Conservation (phyloP, 169 alveolate genomes). For the Babesia sp. region DNA sequence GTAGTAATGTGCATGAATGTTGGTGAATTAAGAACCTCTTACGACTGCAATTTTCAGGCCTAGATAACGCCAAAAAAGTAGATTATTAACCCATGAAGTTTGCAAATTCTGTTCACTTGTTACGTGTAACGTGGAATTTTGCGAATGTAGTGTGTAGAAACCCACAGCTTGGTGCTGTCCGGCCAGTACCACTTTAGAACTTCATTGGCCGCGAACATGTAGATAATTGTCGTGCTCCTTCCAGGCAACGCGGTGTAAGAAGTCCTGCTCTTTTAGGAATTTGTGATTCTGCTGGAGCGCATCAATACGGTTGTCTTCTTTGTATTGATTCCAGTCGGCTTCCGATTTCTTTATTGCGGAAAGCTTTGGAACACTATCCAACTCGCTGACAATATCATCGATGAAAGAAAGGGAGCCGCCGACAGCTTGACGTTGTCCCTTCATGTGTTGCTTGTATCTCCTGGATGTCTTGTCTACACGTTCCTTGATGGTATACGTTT, state of each 20-base stretch:
- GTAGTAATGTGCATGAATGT: too few relatives aligned
- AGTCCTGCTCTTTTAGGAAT: conserved; percentile 58
- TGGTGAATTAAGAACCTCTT: too few relatives aligned
- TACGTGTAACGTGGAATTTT: too few relatives aligned
- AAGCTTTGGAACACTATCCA: conserved; percentile 51
- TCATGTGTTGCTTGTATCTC: conserved; percentile 37
- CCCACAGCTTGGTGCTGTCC: too few relatives aligned
- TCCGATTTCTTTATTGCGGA: conserved; percentile 60
- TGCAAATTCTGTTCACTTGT: too few relatives aligned
- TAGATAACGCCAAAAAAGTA: too few relatives aligned
- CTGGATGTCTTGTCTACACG: conserved; percentile 54
- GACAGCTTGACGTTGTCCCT: conserved; percentile 17
- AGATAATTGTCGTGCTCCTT: conserved; percentile 42
- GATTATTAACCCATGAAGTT: too few relatives aligned
- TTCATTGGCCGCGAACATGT: conserved; percentile 20
- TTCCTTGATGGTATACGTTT: conserved; percentile 23
- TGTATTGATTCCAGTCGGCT: conserved; percentile 61
- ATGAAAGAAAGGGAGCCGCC: conserved; percentile 52
- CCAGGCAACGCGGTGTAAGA: conserved; percentile 48
- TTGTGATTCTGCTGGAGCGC: conserved; percentile 29
- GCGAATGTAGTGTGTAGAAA: too few relatives aligned
- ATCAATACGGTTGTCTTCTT: conserved; percentile 40
- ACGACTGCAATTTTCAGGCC: too few relatives aligned
- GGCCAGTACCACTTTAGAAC: too few relatives aligned
- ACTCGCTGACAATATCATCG: conserved; percentile 41